Evolutionary conservation across 2,329 filamentous ascomycete genomes (phyloP).

Genomic region (Byssothecium circinans): DNA sequence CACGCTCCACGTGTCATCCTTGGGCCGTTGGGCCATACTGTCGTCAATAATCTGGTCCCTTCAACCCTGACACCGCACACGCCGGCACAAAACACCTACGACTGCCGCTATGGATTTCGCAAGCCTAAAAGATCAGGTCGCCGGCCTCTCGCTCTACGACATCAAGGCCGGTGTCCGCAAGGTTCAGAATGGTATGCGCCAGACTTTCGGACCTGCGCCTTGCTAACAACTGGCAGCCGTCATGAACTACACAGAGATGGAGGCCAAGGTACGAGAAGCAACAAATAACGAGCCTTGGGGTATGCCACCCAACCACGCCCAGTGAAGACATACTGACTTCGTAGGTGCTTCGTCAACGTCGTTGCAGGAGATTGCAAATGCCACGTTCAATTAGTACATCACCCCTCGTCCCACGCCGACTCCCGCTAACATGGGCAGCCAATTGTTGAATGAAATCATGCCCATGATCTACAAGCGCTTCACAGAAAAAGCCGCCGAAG

Average conservation of each 20-base stretch:
- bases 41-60: conserved; percentile 21
- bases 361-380: conserved; percentile 98
- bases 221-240: conserved; percentile 64
- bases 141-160: conserved; percentile 92
- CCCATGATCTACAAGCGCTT: conserved; percentile 99
- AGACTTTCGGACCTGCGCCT: conserved; percentile 12
- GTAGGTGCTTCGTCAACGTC: conserved; percentile 72
- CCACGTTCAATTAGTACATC: conserved; percentile 93
- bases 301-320: conserved; percentile 56
- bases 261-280: conserved; percentile 82
- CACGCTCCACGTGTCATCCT: conserved; percentile 6
- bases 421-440: conserved; percentile 57
- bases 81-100: conserved; percentile 7
- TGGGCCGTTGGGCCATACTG: conserved; percentile 6
- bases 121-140: conserved; percentile 81
- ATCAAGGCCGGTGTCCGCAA: conserved; percentile 93
- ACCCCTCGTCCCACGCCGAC: neutral
- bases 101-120: conserved; percentile 74
- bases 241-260: conserved; percentile 89
- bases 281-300: conserved; percentile 99
- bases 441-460: conserved; percentile 99
- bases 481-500: conserved; percentile 95
- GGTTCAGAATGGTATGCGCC: conserved; percentile 83
- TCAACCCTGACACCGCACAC: conserved; percentile 3
- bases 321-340: conserved; percentile 14